These are phyloP conservation scores for Gymnopus androsaceus DNA, from an alignment of 1,284 basidiomycete species.

Conservation along the genomic window DNA sequence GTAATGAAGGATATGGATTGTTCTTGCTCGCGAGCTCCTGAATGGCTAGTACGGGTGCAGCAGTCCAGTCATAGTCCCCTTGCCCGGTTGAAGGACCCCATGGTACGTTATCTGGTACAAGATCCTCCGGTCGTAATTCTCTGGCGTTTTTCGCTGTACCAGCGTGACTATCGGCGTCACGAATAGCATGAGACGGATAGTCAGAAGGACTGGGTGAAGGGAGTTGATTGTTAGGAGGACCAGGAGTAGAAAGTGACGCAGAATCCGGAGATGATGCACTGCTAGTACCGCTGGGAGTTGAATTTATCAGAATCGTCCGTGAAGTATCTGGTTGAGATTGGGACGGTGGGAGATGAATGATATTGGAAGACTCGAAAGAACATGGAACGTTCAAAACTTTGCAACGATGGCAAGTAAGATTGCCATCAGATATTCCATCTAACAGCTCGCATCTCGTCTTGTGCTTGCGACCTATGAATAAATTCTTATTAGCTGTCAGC, in stretches of 20 bases:
- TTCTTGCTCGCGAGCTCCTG: slow-evolving; percentile 20
- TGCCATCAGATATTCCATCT: slow-evolving; percentile 30
- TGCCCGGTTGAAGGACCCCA: slow-evolving; percentile 4
- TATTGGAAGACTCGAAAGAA: slow-evolving; percentile 35
- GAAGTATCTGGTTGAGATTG: neutral
- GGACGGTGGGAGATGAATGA: slow-evolving; percentile 11
- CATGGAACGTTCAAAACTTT: slow-evolving; percentile 41
- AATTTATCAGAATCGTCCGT: neutral
- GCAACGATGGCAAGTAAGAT: slow-evolving; percentile 41
- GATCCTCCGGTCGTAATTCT: slow-evolving; percentile 9
- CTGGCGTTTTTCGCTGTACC: neutral
- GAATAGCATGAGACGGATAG: neutral
- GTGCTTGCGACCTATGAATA: slow-evolving; percentile 32
- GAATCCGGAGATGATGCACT: neutral
- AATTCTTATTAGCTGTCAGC: too few relatives aligned
- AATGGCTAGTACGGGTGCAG: slow-evolving; percentile 23
- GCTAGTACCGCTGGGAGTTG: neutral
- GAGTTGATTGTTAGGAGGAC: slow-evolving; percentile 2
- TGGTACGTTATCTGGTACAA: slow-evolving; percentile 5
- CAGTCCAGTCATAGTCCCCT: slow-evolving; percentile 23
- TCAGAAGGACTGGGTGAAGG: slow-evolving; percentile 7
- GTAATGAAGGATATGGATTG: neutral
- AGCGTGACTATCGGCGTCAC: neutral
- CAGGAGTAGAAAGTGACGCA: neutral
- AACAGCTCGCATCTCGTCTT: slow-evolving; percentile 46